These are phyloP conservation scores for Boletus rufocinnamomeus DNA, from an alignment of 768 basidiomycete species.

Conservation along the genomic window DNA sequence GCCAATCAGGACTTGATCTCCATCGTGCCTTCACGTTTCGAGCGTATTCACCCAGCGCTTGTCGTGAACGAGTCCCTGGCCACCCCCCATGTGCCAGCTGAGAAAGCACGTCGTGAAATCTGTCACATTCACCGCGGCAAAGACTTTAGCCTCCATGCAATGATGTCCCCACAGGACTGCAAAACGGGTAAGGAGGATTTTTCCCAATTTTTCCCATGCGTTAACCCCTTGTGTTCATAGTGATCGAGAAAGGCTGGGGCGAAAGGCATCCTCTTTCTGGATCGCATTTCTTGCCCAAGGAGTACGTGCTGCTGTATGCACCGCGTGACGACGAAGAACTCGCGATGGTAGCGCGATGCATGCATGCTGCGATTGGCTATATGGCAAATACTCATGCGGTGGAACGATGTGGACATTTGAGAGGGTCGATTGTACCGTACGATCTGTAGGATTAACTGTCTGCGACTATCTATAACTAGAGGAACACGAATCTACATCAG, in stretches of 20 bases:
- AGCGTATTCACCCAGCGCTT: constrained; percentile 2
- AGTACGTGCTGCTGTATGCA: constrained; percentile 3
- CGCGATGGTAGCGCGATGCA: constrained; percentile 1
- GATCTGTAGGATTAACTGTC: background rate
- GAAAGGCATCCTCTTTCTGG: constrained; percentile 5
- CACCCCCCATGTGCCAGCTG: background rate
- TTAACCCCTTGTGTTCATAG: background rate
- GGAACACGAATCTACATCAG: background rate
- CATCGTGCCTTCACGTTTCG: constrained; percentile 3
- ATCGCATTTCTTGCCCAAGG: constrained; percentile 1
- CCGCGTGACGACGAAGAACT: constrained; percentile 6
- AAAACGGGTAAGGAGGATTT: background rate
- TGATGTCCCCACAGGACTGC: constrained; percentile 1
- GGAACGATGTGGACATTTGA: background rate
- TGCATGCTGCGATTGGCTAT: constrained; percentile 2
- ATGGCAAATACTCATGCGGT: background rate
- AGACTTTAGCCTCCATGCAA: background rate
- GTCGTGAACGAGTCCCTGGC: constrained; percentile 2
- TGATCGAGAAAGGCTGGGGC: constrained; percentile 11
- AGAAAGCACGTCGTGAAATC: background rate
- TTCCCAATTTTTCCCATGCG: background rate
- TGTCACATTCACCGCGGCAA: constrained; percentile 2
- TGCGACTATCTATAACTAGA: background rate
- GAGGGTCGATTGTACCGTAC: background rate
- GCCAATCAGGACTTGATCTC: background rate